A percentile compares a stretch with the other conserved stretches of the same genome.
These are phyloP conservation scores for Nephelium lappaceum DNA, from an alignment of 345 rosid species.

Conservation along the genomic window DNA sequence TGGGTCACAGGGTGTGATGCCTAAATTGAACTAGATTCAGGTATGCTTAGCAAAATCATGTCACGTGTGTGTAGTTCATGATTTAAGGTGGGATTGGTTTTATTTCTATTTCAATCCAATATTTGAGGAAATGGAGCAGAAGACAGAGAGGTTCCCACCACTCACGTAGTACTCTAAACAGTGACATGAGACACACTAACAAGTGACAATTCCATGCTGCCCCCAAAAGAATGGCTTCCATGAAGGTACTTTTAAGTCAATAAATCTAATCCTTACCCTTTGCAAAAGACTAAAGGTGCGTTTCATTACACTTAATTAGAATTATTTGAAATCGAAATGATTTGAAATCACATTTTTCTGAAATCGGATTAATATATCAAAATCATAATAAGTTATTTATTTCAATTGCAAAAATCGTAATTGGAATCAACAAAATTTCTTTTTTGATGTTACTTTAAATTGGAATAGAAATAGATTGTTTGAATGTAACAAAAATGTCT, in stretches of 20 bases:
- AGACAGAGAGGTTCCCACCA: neutral
- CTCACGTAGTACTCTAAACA: neutral
- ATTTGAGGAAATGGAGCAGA: neutral
- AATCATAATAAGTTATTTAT: too few relatives aligned
- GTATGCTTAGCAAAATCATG: neutral
- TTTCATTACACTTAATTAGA: too few relatives aligned
- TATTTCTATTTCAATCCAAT: neutral
- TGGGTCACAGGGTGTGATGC: neutral
- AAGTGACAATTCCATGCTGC: neutral
- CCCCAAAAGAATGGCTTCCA: neutral
- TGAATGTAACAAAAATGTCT: too few relatives aligned
- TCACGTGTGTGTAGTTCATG: neutral
- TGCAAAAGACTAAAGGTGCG: neutral
- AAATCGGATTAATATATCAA: too few relatives aligned
- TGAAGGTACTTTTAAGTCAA: neutral
- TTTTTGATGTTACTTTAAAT: too few relatives aligned
- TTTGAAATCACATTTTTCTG: too few relatives aligned
- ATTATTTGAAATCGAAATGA: too few relatives aligned
- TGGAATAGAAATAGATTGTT: too few relatives aligned
- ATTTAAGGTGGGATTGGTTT: too few relatives aligned
- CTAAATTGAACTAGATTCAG: slow-evolving; percentile 3
- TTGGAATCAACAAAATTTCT: too few relatives aligned
- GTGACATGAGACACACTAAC: neutral
- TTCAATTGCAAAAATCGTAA: too few relatives aligned
- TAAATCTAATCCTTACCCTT: neutral